These are phyloP conservation scores for Lachancea meyersii DNA, from an alignment of 805 yeast genomes.

Conservation along the genomic window DNA sequence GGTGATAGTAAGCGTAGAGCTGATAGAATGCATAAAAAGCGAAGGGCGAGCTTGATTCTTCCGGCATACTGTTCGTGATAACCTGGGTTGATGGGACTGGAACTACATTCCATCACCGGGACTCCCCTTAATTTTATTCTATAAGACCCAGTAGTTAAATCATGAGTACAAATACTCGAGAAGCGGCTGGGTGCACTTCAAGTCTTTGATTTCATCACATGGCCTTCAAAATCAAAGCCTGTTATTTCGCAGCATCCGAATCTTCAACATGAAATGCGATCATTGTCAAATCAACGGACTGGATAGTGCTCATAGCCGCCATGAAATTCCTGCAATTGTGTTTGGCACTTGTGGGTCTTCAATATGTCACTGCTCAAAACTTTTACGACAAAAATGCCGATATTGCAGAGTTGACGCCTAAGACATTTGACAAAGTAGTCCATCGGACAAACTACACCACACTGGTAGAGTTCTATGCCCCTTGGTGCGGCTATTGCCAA, in stretches of 20 bases:
- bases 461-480: conserved; percentile 86
- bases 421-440: conserved; percentile 61
- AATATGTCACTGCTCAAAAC: conserved; percentile 16
- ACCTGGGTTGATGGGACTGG: too few relatives aligned
- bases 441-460: conserved; percentile 69
- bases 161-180: too few relatives aligned
- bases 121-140: not conserved
- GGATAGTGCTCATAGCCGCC: too few relatives aligned
- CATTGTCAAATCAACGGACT: too few relatives aligned
- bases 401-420: conserved; percentile 50
- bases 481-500: conserved; percentile 96
- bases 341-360: not conserved
- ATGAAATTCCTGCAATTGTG: not conserved
- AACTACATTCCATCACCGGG: too few relatives aligned
- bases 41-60: conserved; percentile 21
- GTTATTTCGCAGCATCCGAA: too few relatives aligned
- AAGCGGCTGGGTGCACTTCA: too few relatives aligned
- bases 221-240: too few relatives aligned
- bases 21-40: conserved; percentile 32
- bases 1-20: conserved; percentile 19
- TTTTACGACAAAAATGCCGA: conserved; percentile 32
- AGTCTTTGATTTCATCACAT: too few relatives aligned
- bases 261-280: too few relatives aligned
- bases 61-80: conserved; percentile 8
- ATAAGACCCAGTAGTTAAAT: too few relatives aligned